Conservation (phyloP, 495 filamentous ascomycete genomes). For the Neurospora intermedia region DNA sequence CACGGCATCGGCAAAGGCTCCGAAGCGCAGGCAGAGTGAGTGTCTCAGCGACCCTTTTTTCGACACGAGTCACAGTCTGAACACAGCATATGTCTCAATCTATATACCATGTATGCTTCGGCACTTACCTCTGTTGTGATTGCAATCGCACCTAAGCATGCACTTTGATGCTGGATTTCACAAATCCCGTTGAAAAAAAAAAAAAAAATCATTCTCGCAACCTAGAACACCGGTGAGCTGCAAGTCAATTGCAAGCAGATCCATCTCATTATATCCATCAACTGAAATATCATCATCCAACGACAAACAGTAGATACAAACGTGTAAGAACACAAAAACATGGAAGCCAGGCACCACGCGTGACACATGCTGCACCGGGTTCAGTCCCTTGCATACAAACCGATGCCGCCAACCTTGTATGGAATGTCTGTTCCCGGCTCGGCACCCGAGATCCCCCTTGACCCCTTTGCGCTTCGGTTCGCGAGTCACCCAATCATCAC, state of each 20-base stretch:
- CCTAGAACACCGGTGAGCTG: too few relatives aligned
- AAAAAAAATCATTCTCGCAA: too few relatives aligned
- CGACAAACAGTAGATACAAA: background rate
- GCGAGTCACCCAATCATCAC: background rate
- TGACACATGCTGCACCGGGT: background rate
- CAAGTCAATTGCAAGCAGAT: background rate
- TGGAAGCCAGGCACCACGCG: background rate
- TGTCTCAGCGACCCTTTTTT: background rate
- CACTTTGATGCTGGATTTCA: background rate
- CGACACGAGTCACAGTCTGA: background rate
- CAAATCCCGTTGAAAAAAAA: too few relatives aligned
- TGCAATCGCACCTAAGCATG: too few relatives aligned
- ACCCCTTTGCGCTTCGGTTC: background rate
- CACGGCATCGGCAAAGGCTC: background rate
- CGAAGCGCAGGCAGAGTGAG: background rate
- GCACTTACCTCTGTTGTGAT: background rate
- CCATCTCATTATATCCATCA: background rate
- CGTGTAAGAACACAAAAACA: background rate
- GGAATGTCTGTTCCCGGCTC: background rate
- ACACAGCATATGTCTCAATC: background rate
- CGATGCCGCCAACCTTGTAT: background rate
- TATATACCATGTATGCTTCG: background rate
- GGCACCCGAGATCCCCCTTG: background rate
- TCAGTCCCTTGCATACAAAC: background rate
- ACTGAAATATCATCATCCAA: background rate